Evolutionary conservation across 139 green algal genomes (phyloP).

Genomic region (Closterium sp.): DNA sequence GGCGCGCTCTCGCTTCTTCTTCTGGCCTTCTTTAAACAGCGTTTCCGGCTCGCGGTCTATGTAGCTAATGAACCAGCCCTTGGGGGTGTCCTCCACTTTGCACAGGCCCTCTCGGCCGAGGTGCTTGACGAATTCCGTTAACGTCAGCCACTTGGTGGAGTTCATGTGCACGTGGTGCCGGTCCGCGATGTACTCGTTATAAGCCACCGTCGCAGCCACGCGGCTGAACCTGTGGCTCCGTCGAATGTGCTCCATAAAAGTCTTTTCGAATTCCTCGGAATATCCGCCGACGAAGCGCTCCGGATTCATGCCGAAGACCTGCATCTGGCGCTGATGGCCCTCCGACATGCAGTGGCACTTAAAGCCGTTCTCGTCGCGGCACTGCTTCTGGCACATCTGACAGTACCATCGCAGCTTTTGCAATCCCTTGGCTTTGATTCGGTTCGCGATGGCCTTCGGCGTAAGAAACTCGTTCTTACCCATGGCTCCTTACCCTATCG

Average conservation of each 20-base stretch:
- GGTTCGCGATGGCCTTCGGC: conserved; percentile 91
- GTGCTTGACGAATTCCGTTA: conserved; percentile 85
- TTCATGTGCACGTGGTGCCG: conserved; percentile 98
- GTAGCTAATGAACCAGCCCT: conserved; percentile 80
- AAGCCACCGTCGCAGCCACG: conserved; percentile 62
- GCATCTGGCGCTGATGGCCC: conserved; percentile 52
- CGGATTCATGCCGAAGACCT: conserved; percentile 79
- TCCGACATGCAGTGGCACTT: conserved; percentile 64
- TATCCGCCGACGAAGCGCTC: conserved; percentile 76
- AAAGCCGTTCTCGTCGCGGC: conserved; percentile 98
- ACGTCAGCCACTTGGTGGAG: conserved; percentile 86
- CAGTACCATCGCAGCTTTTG: conserved; percentile 94
- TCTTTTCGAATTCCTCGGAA: conserved; percentile 82
- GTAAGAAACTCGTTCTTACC: conserved; percentile 86
- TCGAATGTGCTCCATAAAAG: conserved; percentile 88
- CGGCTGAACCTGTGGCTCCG: conserved; percentile 31
- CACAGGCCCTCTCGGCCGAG: conserved; percentile 73
- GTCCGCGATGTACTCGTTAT: conserved; percentile 94
- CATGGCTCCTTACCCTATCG: conserved; percentile 45
- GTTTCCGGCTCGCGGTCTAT: conserved; percentile 45
- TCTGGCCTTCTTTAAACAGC: conserved; percentile 24
- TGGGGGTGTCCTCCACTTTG: conserved; percentile 87
- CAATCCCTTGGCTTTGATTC: conserved; percentile 83
- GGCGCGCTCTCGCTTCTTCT: conserved; percentile 34
- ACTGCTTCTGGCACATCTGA: conserved; percentile 98